Evolutionary conservation across 1,284 basidiomycete genomes (phyloP), one percentile per base, ranked within the genome.

Genomic region (Fomes fomentarius): DNA sequence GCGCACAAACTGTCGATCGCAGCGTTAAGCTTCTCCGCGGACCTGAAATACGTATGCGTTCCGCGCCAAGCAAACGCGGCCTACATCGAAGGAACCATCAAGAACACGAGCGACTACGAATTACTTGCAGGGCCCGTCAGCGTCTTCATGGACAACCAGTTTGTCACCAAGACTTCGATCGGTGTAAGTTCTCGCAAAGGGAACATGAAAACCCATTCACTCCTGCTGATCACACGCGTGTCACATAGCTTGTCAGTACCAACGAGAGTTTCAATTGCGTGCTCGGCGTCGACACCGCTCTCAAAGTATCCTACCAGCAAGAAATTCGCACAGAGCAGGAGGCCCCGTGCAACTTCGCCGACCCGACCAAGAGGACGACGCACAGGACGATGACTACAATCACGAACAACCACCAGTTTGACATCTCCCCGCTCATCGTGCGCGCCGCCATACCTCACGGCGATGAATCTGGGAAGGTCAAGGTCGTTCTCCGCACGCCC

Each of bases 231-330:
- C 28, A 12, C 28, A 30, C 12, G 28, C 7, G 28, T 12, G 28
- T 14, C 33, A 17, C 22, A 10, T 43, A 79, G 76, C 76, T 80
- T 45, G 72, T 82, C 46, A 75, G 73, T 51, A 73, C 74, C 0
- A 74, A 75, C 8, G 81, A 83, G 50, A 73, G 69, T 10, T 84
- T 86, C 69, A 65, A 69, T 22, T 83, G 81, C 67, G 78, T 79
- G 6, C 75, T 85, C 21, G 82, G 83, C 19, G 69, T 75, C 30
- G 82, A 84, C 65, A 60, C 76, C 4, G 72, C 69, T 19, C 39
- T 53, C 39, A 30, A 31, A 14, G 45, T 53, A 19, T n/a, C 44
- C 11, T 53, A 47, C 33, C 19, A 28, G 9, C 34, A 40, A 22
- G 30, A 47, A n/a, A 28, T 35, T 17, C 50, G 69, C 37, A 71